These are phyloP conservation scores for Marasmius oreades DNA, from an alignment of 1,284 basidiomycete genomes.

Conservation along the genomic window DNA sequence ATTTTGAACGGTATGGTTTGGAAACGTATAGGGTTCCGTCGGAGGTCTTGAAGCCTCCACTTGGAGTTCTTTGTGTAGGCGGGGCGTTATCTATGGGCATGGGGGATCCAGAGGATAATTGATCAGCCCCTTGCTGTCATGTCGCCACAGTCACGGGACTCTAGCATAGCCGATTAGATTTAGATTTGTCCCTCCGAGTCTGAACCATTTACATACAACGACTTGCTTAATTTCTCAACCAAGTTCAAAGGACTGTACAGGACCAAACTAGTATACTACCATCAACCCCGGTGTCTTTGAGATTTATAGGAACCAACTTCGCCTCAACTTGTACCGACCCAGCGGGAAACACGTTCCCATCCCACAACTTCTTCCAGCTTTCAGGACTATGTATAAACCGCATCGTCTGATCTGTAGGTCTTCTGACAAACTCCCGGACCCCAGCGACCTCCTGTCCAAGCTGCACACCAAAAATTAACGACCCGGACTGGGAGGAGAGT, in stretches of 20 bases:
- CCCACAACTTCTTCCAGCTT: slow-evolving; percentile 41
- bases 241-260: not conserved
- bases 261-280: not conserved
- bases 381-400: slow-evolving; percentile 32
- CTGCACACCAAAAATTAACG: slow-evolving; percentile 32
- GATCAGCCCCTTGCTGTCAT: too few relatives aligned
- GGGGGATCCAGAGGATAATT: not conserved
- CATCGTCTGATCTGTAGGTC: slow-evolving; percentile 12
- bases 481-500: slow-evolving; percentile 29
- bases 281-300: not conserved
- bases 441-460: slow-evolving; percentile 7
- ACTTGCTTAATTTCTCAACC: too few relatives aligned
- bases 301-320: slow-evolving; percentile 7
- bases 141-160: too few relatives aligned
- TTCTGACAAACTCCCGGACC: too few relatives aligned
- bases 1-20: slow-evolving; percentile 64
- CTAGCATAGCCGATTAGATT: too few relatives aligned
- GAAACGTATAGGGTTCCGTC: slow-evolving; percentile 72
- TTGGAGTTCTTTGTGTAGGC: slow-evolving; percentile 21
- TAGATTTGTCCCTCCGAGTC: too few relatives aligned
- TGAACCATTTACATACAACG: too few relatives aligned
- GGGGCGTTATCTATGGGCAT: slow-evolving; percentile 9
- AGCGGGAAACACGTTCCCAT: slow-evolving; percentile 33
- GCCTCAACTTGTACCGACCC: slow-evolving; percentile 34
- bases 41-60: slow-evolving; percentile 50